Evolutionary conservation across 2,329 filamentous ascomycete genomes (phyloP).

Genomic region (Sporothrix phasma): DNA sequence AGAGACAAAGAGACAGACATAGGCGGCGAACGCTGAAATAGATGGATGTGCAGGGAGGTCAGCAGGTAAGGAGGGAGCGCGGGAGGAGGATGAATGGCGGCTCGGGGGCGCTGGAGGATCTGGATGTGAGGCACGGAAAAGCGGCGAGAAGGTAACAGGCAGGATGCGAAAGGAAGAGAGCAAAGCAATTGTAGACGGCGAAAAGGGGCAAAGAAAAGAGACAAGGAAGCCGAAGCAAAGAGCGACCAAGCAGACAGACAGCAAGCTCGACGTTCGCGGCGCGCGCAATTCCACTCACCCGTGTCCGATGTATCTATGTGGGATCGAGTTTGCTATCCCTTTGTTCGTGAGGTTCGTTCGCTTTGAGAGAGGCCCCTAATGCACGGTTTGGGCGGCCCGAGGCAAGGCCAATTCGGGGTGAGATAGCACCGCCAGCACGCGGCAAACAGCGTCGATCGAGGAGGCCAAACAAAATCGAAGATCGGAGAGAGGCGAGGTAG

Average conservation of each 20-base stretch:
- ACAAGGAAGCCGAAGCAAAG: neutral
- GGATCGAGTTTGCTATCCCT: neutral
- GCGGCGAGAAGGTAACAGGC: neutral
- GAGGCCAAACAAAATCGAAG: neutral
- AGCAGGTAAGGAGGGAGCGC: neutral
- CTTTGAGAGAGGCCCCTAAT: constrained; percentile 9
- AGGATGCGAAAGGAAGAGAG: neutral
- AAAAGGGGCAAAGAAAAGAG: neutral
- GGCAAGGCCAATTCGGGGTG: constrained; percentile 8
- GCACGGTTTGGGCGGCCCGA: constrained; percentile 16
- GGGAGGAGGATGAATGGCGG: neutral
- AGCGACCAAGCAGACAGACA: neutral
- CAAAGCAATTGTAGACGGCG: neutral
- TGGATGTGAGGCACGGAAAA: neutral
- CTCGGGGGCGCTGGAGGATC: neutral
- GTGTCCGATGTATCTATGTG: constrained; percentile 1
- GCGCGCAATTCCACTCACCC: constrained; percentile 6
- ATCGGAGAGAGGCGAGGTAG: neutral
- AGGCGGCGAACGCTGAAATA: neutral
- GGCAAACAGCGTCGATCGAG: neutral
- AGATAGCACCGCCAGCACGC: neutral
- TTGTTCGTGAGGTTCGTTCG: neutral
- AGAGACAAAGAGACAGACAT: neutral
- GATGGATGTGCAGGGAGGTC: neutral
- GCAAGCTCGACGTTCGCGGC: neutral